Evolutionary conservation across 352 stramenopile genomes (phyloP).

Genomic region (Phytophthora cactorum): DNA sequence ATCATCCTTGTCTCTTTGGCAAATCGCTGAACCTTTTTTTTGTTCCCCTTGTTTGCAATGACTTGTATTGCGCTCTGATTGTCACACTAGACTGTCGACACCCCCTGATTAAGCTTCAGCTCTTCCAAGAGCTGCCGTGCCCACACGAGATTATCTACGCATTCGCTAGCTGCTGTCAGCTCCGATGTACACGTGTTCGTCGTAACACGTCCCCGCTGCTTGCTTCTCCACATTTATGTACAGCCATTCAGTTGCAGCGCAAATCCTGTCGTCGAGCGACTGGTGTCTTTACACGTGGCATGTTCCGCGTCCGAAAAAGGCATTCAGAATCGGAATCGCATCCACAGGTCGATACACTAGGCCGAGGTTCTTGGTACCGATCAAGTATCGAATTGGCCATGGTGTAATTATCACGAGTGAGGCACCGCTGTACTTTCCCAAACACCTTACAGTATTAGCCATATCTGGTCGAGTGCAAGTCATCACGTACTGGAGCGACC

Average conservation of each 20-base stretch:
- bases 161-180: not conserved
- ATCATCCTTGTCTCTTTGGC: constrained; percentile 16
- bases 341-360: constrained; percentile 1
- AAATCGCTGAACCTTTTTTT: constrained; percentile 12
- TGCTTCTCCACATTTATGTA: constrained; percentile 5
- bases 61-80: constrained; percentile 13
- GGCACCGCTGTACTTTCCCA: constrained; percentile 5
- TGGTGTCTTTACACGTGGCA: constrained; percentile 5
- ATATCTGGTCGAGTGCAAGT: constrained; percentile 7
- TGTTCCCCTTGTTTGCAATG: constrained; percentile 10
- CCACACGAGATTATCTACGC: constrained; percentile 12
- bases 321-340: not conserved
- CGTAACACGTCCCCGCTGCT: not conserved
- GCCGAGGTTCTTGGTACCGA: constrained; percentile 5
- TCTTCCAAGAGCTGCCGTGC: constrained; percentile 7
- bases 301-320: constrained; percentile 12
- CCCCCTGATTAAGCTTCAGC: constrained; percentile 2
- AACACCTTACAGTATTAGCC: constrained; percentile 1
- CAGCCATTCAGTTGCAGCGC: constrained; percentile 5
- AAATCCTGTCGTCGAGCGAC: constrained; percentile 9
- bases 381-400: constrained; percentile 4
- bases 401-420: not conserved
- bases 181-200: constrained; percentile 11
- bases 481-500: constrained; percentile 6
- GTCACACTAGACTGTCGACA: constrained; percentile 8